Evolutionary conservation across 2,329 filamentous ascomycete species (phyloP).

Genomic region (Aspergillus japonicus): DNA sequence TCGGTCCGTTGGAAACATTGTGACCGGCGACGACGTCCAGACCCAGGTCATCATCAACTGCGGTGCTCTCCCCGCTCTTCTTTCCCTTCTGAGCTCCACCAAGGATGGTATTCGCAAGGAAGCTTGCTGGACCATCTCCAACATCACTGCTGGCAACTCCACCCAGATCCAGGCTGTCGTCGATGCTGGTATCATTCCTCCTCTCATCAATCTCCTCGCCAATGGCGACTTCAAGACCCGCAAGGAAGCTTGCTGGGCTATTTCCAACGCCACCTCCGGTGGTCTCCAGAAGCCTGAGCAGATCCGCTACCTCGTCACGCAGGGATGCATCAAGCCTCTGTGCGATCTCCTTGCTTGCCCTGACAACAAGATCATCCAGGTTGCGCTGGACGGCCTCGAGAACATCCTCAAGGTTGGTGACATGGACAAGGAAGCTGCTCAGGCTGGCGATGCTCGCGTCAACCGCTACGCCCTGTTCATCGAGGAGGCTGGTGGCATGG

Average conservation of each 20-base stretch:
- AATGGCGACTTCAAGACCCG: slow-evolving; percentile 98
- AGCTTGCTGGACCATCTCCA: slow-evolving; percentile 99
- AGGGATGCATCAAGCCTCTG: slow-evolving; percentile 95
- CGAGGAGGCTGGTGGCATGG: slow-evolving; percentile 98
- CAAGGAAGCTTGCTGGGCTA: slow-evolving; percentile 99
- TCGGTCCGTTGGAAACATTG: slow-evolving; percentile 96
- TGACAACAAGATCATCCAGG: slow-evolving; percentile 99
- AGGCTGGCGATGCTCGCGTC: slow-evolving; percentile 55
- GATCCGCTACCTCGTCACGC: slow-evolving; percentile 88
- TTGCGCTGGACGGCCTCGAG: slow-evolving; percentile 94
- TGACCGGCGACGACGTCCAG: slow-evolving; percentile 97
- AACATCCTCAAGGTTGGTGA: slow-evolving; percentile 99
- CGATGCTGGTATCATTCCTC: slow-evolving; percentile 94
- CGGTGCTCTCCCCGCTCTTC: slow-evolving; percentile 84
- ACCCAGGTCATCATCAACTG: slow-evolving; percentile 99
- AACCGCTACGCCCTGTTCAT: slow-evolving; percentile 98
- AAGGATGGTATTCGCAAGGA: slow-evolving; percentile 99
- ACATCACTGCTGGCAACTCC: slow-evolving; percentile 97
- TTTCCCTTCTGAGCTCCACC: slow-evolving; percentile 89
- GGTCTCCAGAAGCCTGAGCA: slow-evolving; percentile 98
- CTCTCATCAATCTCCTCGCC: slow-evolving; percentile 90
- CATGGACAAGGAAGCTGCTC: slow-evolving; percentile 86
- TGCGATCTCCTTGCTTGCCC: slow-evolving; percentile 94
- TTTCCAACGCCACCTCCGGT: slow-evolving; percentile 96
- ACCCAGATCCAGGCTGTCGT: slow-evolving; percentile 96